A percentile compares a stretch with the other conserved stretches of the same genome.
Evolutionary conservation across 345 rosid genomes (phyloP).

Genomic region (Murraya paniculata): DNA sequence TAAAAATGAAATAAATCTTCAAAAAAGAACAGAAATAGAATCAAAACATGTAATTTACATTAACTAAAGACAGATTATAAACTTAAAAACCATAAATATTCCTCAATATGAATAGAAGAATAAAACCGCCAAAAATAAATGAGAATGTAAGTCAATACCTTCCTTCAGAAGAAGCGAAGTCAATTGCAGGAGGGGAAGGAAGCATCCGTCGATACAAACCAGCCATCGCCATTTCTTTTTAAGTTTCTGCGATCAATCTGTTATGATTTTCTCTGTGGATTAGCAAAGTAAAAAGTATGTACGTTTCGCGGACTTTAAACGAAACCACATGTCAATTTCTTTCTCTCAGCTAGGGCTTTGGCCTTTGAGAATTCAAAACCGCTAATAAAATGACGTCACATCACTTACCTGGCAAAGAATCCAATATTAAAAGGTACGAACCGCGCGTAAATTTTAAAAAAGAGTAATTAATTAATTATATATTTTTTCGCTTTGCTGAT

Average conservation of each 20-base stretch:
- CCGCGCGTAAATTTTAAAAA: too few relatives aligned
- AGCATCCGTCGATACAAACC: conserved; percentile 63
- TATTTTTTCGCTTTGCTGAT: too few relatives aligned
- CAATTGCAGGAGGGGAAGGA: conserved; percentile 77
- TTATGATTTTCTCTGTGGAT: neutral
- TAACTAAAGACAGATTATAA: neutral
- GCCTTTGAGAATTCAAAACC: too few relatives aligned
- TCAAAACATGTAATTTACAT: neutral
- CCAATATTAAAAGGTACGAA: too few relatives aligned
- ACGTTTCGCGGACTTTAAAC: neutral
- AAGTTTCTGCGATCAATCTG: neutral
- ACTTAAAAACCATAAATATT: neutral
- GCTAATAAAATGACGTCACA: too few relatives aligned
- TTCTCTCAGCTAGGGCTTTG: neutral
- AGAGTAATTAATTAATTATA: too few relatives aligned
- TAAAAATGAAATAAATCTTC: neutral
- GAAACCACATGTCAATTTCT: neutral
- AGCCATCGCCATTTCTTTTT: conserved; percentile 54
- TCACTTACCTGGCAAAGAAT: too few relatives aligned
- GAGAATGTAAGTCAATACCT: conserved; percentile 34
- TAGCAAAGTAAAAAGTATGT: too few relatives aligned
- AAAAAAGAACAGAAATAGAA: neutral
- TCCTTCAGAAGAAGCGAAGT: conserved; percentile 76
- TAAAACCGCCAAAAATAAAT: neutral
- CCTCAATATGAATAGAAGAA: neutral